Conservation (phyloP, 2,329 filamentous ascomycete genomes). For the Mycosphaerella arachidis region DNA sequence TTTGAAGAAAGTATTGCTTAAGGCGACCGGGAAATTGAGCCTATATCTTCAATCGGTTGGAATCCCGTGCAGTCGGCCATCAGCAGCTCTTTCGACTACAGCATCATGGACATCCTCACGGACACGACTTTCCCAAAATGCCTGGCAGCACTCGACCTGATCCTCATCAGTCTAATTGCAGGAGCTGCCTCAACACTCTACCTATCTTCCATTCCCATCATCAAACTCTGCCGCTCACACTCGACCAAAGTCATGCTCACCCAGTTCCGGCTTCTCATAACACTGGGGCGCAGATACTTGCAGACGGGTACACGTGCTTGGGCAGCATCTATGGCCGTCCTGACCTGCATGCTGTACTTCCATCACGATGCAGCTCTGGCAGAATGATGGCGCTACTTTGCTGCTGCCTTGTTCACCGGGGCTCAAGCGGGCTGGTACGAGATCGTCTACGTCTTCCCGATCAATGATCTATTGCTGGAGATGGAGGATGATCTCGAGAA, state of each 20-base stretch:
- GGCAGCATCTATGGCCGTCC: not conserved
- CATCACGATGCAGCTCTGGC: not conserved
- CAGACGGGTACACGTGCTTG: not conserved
- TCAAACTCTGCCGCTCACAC: not conserved
- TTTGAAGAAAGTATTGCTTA: no score
- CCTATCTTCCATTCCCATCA: not conserved
- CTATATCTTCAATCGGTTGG: no score
- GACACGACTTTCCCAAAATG: not conserved
- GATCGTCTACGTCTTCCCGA: not conserved
- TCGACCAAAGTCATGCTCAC: not conserved
- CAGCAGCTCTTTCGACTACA: not conserved
- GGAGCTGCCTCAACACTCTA: not conserved
- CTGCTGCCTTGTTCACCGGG: not conserved
- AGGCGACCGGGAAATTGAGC: no score
- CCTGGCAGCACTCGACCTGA: not conserved
- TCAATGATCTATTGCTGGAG: not conserved
- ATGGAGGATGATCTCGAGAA: not conserved
- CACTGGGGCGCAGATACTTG: not conserved
- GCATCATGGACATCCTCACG: not conserved
- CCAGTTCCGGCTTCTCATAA: not conserved
- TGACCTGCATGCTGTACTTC: not conserved
- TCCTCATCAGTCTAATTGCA: not conserved
- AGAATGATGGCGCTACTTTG: not conserved
- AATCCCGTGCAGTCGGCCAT: no score
- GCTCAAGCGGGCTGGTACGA: not conserved